These are phyloP conservation scores for Didymella keratinophila DNA, from an alignment of 2,329 filamentous ascomycete species.

Conservation along the genomic window DNA sequence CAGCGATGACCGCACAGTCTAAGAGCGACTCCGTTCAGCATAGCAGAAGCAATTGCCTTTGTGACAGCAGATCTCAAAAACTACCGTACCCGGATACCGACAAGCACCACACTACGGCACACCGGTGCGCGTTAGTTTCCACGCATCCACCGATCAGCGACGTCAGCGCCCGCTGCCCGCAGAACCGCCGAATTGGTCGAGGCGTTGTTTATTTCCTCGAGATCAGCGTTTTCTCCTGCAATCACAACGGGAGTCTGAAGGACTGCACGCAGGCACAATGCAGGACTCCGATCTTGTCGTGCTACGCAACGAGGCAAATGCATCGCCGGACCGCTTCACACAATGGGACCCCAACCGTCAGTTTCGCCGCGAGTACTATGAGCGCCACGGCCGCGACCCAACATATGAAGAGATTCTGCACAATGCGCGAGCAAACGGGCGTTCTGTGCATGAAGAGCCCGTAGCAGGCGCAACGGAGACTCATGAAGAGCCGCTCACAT, in stretches of 20 bases:
- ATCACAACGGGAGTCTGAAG: neutral
- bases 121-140: constrained; percentile 8
- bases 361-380: constrained; percentile 37
- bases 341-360: constrained; percentile 42
- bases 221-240: neutral
- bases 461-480: neutral
- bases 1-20: neutral
- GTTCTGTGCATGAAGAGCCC: constrained; percentile 9
- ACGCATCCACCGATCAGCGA: constrained; percentile 15
- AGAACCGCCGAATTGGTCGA: neutral
- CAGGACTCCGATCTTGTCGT: constrained; percentile 43
- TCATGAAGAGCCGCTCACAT: constrained; percentile 9
- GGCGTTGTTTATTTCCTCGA: neutral
- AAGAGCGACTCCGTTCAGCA: neutral
- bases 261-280: constrained; percentile 25
- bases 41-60: neutral
- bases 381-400: constrained; percentile 32
- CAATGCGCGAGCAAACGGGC: constrained; percentile 17
- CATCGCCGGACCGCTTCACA: constrained; percentile 36
- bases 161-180: constrained; percentile 16
- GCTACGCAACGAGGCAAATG: constrained; percentile 40
- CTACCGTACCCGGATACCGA: constrained; percentile 11
- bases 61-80: neutral
- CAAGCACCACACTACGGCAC: constrained; percentile 15
- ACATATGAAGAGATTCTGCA: constrained; percentile 22